Evolutionary conservation across 2,329 filamentous ascomycete species (phyloP), one percentile per base, ranked within the genome.

Genomic region (Fusarium kyushuense): DNA sequence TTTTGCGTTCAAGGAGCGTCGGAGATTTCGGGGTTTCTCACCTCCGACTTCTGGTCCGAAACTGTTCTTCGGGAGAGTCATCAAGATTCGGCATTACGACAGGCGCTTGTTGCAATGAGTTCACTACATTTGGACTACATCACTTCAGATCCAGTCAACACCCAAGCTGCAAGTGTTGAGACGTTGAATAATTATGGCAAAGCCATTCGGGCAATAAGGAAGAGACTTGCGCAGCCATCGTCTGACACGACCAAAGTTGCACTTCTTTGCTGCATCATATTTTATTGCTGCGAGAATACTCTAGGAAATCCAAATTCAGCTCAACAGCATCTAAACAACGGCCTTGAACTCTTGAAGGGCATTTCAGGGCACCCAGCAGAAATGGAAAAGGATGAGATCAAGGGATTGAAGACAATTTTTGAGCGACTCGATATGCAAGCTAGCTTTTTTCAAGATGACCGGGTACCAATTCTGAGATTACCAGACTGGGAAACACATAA

Each of bases 351-450:
- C 6, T n/a, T 62, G 2, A 46, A 30, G 25, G n/a, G 2, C 25
- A 30, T 36, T 6, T 7, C 19, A 16, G 42, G 4, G 5, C 23
- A 30, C 1, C 4, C 12, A 0, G 3, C 17, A 5, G 14, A 36
- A 1, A 19, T 25, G 5, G 36, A 13, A 25, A 27, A n/a, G 2
- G 33, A n/a, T 6, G 25, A 36, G 2, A 42, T 48, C 2, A 35
- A 17, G 14, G n/a, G 6, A 3, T 3, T 70, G 1, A 49, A 29
- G 2, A 19, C 43, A 4, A 14, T 68, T 0, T 36, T 70, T 9
- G 63, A 57, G 4, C 47, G 64, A 4, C 54, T 70, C 1, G 67
- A 70, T 12, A 49, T 70, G 41, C 63, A 70, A 38, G 67, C 67
- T 6, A 65, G 55, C 16, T 59, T 70, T 36, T 70, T 70, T 11